Evolutionary conservation across 2,329 filamentous ascomycete genomes (phyloP), one percentile per base, ranked within the genome.

Genomic region (Aspergillus intermedius): DNA sequence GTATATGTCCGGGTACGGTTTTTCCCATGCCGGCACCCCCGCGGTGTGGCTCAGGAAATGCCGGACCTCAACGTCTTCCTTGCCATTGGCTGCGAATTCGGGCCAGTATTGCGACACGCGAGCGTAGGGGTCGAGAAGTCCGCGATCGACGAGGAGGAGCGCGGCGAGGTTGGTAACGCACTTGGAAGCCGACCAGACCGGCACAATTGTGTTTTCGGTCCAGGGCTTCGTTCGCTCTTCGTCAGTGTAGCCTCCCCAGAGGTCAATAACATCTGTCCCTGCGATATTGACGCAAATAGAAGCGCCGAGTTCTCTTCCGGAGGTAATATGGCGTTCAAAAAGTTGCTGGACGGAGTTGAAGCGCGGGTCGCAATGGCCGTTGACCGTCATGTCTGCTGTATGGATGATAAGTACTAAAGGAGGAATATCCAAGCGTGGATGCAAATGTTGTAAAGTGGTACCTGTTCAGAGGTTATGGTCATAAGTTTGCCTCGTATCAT

Each of bases 21-120:
- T 46, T 9, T 74, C 59, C 64, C 67, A 72, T 2, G 60, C 59
- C 0, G 66, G 61, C 3, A 67, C 48, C 2, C 63, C 66, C 0
- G 72, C 62, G 0, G 63, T 70, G 53, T 76, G 74, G 1, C 64
- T 65, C 10, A 76, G 58, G 2, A 74, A 12, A 49, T 76, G 72
- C 1, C 64, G 61, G 5, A 76, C 66, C 9, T 65, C 52, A 40
- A 75, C 56, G 12, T 67, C 54, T 35, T 70, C 58, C 43, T 75
- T 74, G 34, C 70, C 72, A 17, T 71, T 69, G 10, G 52, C 61
- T 0, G 60, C 70, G 47, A 76, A 76, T 41, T 75, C 74, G 1
- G 74, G 74, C 74, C 74, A 77, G 60, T 75, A 71, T 35, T 65
- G 60, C 1, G 67, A 52, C 1, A 76, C 69, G 2, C 65, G 65